These are phyloP conservation scores for Cladosporium sp. DNA, from an alignment of 2,329 filamentous ascomycete genomes.

Conservation along the genomic window DNA sequence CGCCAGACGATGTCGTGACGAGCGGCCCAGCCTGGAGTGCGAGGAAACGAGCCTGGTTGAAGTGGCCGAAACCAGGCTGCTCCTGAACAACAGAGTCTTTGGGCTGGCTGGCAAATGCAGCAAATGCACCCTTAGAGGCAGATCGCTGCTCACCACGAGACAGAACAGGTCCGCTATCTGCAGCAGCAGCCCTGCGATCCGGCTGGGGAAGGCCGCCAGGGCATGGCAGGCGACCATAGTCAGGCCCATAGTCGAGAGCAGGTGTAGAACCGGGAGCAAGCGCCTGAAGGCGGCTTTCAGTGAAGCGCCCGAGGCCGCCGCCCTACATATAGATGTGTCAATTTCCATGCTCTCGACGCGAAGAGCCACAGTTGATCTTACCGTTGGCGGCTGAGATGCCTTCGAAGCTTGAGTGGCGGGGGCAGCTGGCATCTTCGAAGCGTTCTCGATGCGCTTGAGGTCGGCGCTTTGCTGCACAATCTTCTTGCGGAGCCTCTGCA, in stretches of 20 bases:
- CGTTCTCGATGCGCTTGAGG: not conserved
- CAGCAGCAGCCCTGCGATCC: not conserved
- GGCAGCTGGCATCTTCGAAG: not conserved
- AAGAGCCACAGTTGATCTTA: not conserved
- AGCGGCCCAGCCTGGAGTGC: not conserved
- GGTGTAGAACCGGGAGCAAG: not conserved
- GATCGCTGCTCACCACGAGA: not conserved
- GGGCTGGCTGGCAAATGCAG: not conserved
- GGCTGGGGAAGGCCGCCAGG: not conserved
- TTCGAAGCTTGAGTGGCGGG: not conserved
- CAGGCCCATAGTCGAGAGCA: constrained; percentile 1
- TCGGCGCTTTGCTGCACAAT: not conserved
- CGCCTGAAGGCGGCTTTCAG: not conserved
- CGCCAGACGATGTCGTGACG: not conserved
- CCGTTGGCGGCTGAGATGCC: not conserved
- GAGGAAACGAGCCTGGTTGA: not conserved
- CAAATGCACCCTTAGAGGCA: not conserved
- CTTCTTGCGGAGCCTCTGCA: constrained; percentile 12
- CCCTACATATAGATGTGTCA: not conserved
- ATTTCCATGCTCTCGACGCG: not conserved
- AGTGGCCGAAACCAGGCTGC: not conserved
- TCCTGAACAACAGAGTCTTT: not conserved
- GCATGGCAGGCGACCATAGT: not conserved
- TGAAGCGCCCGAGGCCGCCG: not conserved
- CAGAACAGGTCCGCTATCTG: not conserved